Evolutionary conservation across 2,329 filamentous ascomycete genomes (phyloP).

Genomic region (Sarocladiaceae sp.): DNA sequence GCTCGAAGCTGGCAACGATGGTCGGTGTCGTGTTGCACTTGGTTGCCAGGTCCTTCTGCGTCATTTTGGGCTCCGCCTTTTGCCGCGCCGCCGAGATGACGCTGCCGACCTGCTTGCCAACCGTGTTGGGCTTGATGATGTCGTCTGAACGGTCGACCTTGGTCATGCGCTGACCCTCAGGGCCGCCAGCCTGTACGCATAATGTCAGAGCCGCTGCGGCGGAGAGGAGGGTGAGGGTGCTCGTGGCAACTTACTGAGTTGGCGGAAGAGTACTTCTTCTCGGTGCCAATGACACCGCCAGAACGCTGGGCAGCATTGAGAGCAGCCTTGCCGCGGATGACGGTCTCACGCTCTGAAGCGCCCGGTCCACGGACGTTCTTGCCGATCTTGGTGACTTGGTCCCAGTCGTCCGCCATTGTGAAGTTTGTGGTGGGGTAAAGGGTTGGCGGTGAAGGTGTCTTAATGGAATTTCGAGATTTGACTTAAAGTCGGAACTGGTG

Average conservation of each 20-base stretch:
- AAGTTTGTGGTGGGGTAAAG: slow-evolving; percentile 39
- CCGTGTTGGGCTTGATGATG: slow-evolving; percentile 93
- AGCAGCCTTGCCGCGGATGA: slow-evolving; percentile 74
- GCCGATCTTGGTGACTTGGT: slow-evolving; percentile 86
- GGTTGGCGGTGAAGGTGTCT: too few species aligned
- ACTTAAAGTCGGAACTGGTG: not conserved
- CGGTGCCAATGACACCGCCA: slow-evolving; percentile 70
- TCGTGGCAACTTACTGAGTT: slow-evolving; percentile 59
- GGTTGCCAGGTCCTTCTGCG: slow-evolving; percentile 79
- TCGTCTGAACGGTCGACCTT: slow-evolving; percentile 97
- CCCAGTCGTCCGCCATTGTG: slow-evolving; percentile 72
- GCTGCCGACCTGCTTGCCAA: slow-evolving; percentile 73
- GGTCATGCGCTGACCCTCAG: slow-evolving; percentile 88
- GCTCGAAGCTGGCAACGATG: slow-evolving; percentile 80
- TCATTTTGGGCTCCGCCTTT: slow-evolving; percentile 88
- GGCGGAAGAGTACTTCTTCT: slow-evolving; percentile 80
- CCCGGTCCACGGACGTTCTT: slow-evolving; percentile 70
- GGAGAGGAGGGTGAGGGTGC: not conserved
- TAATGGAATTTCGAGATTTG: slow-evolving; percentile 9
- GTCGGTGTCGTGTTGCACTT: slow-evolving; percentile 82
- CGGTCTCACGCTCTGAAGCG: slow-evolving; percentile 67
- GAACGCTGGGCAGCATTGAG: slow-evolving; percentile 85
- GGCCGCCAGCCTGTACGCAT: slow-evolving; percentile 19
- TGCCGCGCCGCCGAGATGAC: slow-evolving; percentile 75
- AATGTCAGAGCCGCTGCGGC: slow-evolving; percentile 14